Evolutionary conservation across 345 rosid species (phyloP), one percentile per base, ranked within the genome.

Genomic region (Jatropha curcas): DNA sequence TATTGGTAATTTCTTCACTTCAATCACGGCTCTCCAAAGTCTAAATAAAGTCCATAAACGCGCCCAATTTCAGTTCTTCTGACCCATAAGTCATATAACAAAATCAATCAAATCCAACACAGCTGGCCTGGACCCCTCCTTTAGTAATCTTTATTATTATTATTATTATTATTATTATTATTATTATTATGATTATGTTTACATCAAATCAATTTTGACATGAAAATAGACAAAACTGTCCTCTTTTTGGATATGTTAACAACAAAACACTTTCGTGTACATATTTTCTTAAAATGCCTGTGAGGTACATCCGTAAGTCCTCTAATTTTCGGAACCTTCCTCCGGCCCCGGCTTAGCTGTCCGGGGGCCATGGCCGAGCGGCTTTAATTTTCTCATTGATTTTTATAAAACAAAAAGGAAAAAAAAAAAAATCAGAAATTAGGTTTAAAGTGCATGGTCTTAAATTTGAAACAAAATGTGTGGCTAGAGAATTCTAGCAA

Each of bases 111-210:
- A 59, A 59, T 30, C 37, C 7, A 59, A 59, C 63, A 35, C 37
- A 59, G 63, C 63, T 59, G 39, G 37, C 37, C 9, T 59, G 63
- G 63, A 59, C 63, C 63, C 30, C 63, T 59, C 39, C n/a, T n/a
- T n/a, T n/a, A n/a, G n/a, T n/a, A n/a, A n/a, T n/a, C n/a, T n/a
- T n/a, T n/a, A n/a, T n/a, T n/a, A n/a, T n/a, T n/a, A n/a, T n/a
- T n/a, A n/a, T n/a, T n/a, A n/a, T n/a, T n/a, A n/a, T n/a, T n/a
- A n/a, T n/a, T n/a, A n/a, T n/a, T n/a, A n/a, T n/a, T n/a, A n/a
- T n/a, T n/a, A n/a, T n/a, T n/a, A n/a, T n/a, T n/a, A n/a, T n/a
- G n/a, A n/a, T n/a, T n/a, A n/a, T n/a, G n/a, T n/a, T n/a, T n/a
- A 16, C 5, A 5, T 13, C 58, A 24, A 22, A 53, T 53, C 22